These are phyloP conservation scores for Sclerotinia glacialis DNA, from an alignment of 2,329 filamentous ascomycete genomes.

Conservation along the genomic window DNA sequence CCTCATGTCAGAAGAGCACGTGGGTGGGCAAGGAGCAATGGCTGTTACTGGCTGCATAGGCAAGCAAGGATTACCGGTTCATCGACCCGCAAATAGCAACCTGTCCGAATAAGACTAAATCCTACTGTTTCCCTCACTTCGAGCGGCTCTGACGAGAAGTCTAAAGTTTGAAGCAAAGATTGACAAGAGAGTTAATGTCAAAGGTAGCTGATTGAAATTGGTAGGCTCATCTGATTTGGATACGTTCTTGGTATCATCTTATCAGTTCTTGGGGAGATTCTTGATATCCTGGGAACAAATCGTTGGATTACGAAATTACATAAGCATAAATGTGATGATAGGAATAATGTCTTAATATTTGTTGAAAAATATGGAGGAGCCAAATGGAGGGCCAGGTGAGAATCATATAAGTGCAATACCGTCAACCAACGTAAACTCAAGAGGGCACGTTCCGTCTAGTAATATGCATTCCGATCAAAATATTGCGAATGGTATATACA, in stretches of 20 bases:
- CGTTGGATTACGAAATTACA: background rate
- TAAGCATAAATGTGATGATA: background rate
- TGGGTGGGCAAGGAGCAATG: background rate
- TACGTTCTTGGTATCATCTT: background rate
- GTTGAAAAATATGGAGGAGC: background rate
- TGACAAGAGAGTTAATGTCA: background rate
- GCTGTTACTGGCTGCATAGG: background rate
- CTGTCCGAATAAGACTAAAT: background rate
- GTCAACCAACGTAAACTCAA: background rate
- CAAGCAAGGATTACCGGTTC: background rate
- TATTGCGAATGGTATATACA: background rate
- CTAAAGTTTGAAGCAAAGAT: background rate
- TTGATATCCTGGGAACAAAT: background rate
- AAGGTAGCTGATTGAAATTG: background rate
- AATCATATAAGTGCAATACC: too few relatives aligned
- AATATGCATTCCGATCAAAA: background rate
- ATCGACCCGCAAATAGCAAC: background rate
- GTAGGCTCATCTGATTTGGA: background rate
- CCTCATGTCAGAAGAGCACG: background rate
- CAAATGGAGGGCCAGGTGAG: background rate
- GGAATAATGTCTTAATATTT: background rate
- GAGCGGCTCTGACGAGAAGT: background rate
- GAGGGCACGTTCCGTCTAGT: background rate
- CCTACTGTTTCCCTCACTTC: background rate
- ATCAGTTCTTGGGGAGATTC: background rate